Evolutionary conservation across 345 rosid species (phyloP).

Genomic region (Psidium friedrichsthalianum): DNA sequence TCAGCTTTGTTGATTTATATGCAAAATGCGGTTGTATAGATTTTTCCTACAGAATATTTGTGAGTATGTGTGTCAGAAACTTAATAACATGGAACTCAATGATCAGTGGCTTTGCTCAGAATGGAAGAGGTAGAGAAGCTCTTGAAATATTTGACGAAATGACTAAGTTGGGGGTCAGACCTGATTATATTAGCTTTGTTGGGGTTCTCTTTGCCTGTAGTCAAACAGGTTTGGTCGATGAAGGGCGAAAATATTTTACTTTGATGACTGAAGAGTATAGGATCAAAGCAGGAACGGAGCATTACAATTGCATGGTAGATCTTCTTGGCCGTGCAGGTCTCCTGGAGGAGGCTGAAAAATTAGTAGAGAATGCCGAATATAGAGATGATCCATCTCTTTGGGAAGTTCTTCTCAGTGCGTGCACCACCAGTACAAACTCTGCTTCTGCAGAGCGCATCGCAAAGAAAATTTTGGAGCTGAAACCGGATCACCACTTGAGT

Average conservation of each 20-base stretch:
- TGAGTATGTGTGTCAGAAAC: slow-evolving; percentile 39
- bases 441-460: slow-evolving; percentile 67
- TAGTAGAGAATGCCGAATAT: slow-evolving; percentile 54
- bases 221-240: slow-evolving; percentile 62
- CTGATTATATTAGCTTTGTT: slow-evolving; percentile 68
- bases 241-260: slow-evolving; percentile 46
- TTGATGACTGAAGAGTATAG: slow-evolving; percentile 37
- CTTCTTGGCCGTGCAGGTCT: slow-evolving; percentile 85
- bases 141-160: slow-evolving; percentile 47
- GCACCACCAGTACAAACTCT: slow-evolving; percentile 36
- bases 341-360: slow-evolving; percentile 66
- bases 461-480: slow-evolving; percentile 52
- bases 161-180: slow-evolving; percentile 42
- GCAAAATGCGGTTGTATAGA: slow-evolving; percentile 77
- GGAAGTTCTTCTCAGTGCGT: slow-evolving; percentile 88
- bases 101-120: slow-evolving; percentile 77
- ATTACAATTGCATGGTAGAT: slow-evolving; percentile 84
- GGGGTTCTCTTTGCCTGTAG: slow-evolving; percentile 86
- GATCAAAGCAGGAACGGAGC: slow-evolving; percentile 69
- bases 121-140: slow-evolving; percentile 70
- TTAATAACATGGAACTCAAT: slow-evolving; percentile 84
- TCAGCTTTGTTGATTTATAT: slow-evolving; percentile 88
- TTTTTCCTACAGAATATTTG: slow-evolving; percentile 42
- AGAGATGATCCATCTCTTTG: slow-evolving; percentile 64
- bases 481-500: slow-evolving; percentile 65